Conservation (phyloP, 1,284 basidiomycete genomes). For the Exsudoporus floridanus region DNA sequence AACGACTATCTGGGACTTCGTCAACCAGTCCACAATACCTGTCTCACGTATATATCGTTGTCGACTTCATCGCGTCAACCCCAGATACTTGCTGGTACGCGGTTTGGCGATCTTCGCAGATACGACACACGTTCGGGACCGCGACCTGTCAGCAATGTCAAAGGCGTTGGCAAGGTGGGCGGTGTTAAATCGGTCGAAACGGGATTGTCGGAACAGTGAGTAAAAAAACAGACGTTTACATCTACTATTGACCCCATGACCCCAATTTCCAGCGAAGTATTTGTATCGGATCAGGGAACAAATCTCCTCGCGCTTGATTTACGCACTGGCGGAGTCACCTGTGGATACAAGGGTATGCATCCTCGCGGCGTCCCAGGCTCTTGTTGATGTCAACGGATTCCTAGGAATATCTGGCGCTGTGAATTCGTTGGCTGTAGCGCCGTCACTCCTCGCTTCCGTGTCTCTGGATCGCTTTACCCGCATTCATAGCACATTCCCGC, state of each 20-base stretch:
- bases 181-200: slow-evolving; percentile 64
- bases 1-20: slow-evolving; percentile 79
- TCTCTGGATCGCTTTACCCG: slow-evolving; percentile 71
- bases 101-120: slow-evolving; percentile 70
- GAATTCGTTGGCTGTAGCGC: slow-evolving; percentile 58
- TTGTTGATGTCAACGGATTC: neutral
- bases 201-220: slow-evolving; percentile 70
- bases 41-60: slow-evolving; percentile 54
- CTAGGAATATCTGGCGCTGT: slow-evolving; percentile 69
- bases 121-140: slow-evolving; percentile 80
- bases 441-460: slow-evolving; percentile 54
- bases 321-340: slow-evolving; percentile 69
- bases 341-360: slow-evolving; percentile 70
- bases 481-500: slow-evolving; percentile 66
- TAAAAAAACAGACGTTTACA: slow-evolving; percentile 9
- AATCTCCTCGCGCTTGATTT: slow-evolving; percentile 73
- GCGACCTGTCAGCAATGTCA: slow-evolving; percentile 70
- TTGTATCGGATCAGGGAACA: slow-evolving; percentile 71
- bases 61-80: slow-evolving; percentile 42
- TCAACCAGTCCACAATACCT: slow-evolving; percentile 78
- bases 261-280: slow-evolving; percentile 59
- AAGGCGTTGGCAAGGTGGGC: slow-evolving; percentile 59
- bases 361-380: neutral
- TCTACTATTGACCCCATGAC: neutral
- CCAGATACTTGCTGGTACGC: slow-evolving; percentile 73